Evolutionary conservation across 1,284 basidiomycete species (phyloP).

Genomic region (Cryptococcus jaspeensis): DNA sequence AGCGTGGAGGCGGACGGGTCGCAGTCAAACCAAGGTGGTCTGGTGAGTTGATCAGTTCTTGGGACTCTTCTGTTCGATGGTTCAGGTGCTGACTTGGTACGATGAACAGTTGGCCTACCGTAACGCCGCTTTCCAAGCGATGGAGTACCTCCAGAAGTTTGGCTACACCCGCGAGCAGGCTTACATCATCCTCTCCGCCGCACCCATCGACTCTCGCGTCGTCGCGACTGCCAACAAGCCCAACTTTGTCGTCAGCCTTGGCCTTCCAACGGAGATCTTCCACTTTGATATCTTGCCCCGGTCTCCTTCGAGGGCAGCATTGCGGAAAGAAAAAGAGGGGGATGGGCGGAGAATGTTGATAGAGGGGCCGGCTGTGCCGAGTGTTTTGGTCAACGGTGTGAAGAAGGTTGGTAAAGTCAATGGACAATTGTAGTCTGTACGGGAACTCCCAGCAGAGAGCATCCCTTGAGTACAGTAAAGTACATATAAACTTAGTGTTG

Average conservation of each 20-base stretch:
- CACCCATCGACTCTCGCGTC: constrained; percentile 61
- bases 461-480: too few species aligned
- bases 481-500: neutral
- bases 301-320: too few species aligned
- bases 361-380: too few species aligned
- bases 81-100: neutral
- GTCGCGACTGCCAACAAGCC: constrained; percentile 33
- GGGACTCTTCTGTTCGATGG: neutral
- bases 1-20: constrained; percentile 16
- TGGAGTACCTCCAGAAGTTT: constrained; percentile 61
- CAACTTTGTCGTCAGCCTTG: constrained; percentile 30
- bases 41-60: constrained; percentile 5
- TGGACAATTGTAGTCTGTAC: too few species aligned
- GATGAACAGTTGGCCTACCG: constrained; percentile 56
- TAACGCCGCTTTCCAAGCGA: constrained; percentile 72
- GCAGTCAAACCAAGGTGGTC: constrained; percentile 25
- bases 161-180: constrained; percentile 60
- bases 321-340: too few species aligned
- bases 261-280: constrained; percentile 31
- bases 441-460: too few species aligned
- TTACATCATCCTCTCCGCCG: constrained; percentile 71
- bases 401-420: too few species aligned
- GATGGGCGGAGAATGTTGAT: too few species aligned
- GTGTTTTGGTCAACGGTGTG: too few species aligned
- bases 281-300: constrained; percentile 30